Base-by-base conservation (phyloP, 2,329 filamentous ascomycete species). In the Fusarium stilboides region DNA sequence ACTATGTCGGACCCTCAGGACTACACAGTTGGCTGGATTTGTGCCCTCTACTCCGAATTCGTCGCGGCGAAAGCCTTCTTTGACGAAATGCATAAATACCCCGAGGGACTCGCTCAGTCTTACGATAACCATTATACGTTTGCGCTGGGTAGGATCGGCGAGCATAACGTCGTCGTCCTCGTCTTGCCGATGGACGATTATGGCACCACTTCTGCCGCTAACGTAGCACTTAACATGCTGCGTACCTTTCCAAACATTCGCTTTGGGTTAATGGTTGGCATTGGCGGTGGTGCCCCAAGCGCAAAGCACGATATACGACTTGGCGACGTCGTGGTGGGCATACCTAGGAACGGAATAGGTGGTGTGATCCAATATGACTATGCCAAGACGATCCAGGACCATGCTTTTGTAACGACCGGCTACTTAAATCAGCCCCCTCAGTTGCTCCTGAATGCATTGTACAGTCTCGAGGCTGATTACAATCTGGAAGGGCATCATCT, bases 1-100 rank as follows among this genome's bases (percentile, higher is more conserved):
- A 31, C 20, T 20, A 65, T 65, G 51, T 57, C 57, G 20, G 28
- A 57, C 62, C 51, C 65, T 3, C 61, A 65, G 28, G 39, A 72
- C 44, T 84, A 83, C 51, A 81, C 75, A 0, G 74, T 84, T 10
- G 82, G 80, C 19, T 84, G 80, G 81, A 81, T 85, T 7, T 84
- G 79, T 57, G 81, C 82, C 13, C 54, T 83, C 1, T 19, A 15
- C 2, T 75, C 68, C 0, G 82, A 84, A 54, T 76, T 73, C 40
- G 73, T 78, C 40, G 81, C 82, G 9, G 81, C 82, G 4, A 66
- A 68, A 34, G 67, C 53, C 1, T 78, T 83, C 24, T 78, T 84
- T 7, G 81, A 85, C 46, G 77, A 83, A 66, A 37, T 74, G 44
- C 78, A 83, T 49, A 74, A 74, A 0, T 5, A 19, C 1, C 76